Conservation (phyloP, 192 early-diverging fungal genomes). For the Geosiphon pyriformis region DNA sequence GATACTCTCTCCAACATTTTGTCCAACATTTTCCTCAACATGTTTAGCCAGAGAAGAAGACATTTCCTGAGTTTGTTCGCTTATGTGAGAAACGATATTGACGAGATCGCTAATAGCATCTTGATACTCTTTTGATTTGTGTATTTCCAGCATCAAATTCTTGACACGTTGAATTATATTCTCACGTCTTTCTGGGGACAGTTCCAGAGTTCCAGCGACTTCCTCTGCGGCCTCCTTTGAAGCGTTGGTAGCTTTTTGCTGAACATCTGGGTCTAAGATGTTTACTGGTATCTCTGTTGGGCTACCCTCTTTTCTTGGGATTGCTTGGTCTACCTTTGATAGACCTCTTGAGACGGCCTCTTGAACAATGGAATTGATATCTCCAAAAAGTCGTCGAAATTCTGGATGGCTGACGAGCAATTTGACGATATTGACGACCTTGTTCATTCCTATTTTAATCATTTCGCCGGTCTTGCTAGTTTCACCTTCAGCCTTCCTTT, state of each 20-base stretch:
- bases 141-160: slow-evolving; percentile 27
- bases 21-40: slow-evolving; percentile 15
- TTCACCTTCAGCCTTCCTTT: slow-evolving; percentile 12
- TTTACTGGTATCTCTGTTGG: no score
- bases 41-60: no score
- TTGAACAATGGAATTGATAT: slow-evolving; percentile 35
- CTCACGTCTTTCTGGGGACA: slow-evolving; percentile 1
- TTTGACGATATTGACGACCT: slow-evolving; percentile 38
- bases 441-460: slow-evolving; percentile 19
- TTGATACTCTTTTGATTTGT: slow-evolving; percentile 33
- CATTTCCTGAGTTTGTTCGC: slow-evolving; percentile 27
- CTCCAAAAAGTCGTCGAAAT: slow-evolving; percentile 42
- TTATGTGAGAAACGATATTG: slow-evolving; percentile 29
- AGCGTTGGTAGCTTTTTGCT: slow-evolving; percentile 8
- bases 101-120: slow-evolving; percentile 35
- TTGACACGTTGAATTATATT: slow-evolving; percentile 32
- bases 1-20: slow-evolving; percentile 5
- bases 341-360: slow-evolving; percentile 7
- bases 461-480: slow-evolving; percentile 1
- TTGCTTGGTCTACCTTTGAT: neutral
- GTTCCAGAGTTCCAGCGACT: slow-evolving; percentile 24
- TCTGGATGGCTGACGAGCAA: slow-evolving; percentile 40
- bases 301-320: no score
- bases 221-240: slow-evolving; percentile 29
- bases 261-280: no score